Evolutionary conservation across 1,284 basidiomycete genomes (phyloP), one percentile per base, ranked within the genome.

Genomic region (Ceratobasidium sp.): DNA sequence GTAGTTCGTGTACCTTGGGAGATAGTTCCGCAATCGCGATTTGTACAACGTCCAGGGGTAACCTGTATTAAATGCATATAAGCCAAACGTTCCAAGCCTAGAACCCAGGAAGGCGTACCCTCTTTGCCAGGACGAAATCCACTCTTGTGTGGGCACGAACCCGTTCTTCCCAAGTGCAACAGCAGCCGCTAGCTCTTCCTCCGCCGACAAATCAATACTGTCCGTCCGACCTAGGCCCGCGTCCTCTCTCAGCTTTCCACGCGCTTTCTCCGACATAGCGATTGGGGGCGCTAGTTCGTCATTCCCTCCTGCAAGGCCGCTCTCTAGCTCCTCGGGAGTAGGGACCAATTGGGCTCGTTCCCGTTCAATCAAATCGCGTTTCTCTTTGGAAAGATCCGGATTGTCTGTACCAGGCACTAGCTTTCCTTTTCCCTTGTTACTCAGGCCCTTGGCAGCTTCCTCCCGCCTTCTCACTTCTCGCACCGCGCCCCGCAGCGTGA

Each of bases 131-230:
- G 90, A 92, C 41, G 88, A 85, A 4, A 92, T 93, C 93, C 95
- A 98, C 84, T 93, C 92, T 76, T 96, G 91, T 1, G 93, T 95
- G 6, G 95, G 93, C 2, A 94, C 82, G 77, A 96, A 98, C 0
- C 93, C 92, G 75, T 92, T 94, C 71, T 90, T 82, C 21, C 92
- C 92, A 21, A 93, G 83, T 6, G 86, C 87, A 7, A 82, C 81
- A 29, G 84, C 81, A 14, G 87, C 85, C 29, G 87, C 77, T 56
- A 84, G 82, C 73, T 91, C 87, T 54, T 88, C 78, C 71, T 85
- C 85, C 81, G 68, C 91, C 89, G 46, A 83, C 72, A 71, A 29
- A 67, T 66, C 62, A 47, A 49, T 21, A 2, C 88, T 89, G 27
- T 84, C 79, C 30, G 67, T 58, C 11, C 53, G 39, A 21, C 21